Evolutionary conservation across 2,329 filamentous ascomycete species (phyloP).

Genomic region (Beauveria australis): DNA sequence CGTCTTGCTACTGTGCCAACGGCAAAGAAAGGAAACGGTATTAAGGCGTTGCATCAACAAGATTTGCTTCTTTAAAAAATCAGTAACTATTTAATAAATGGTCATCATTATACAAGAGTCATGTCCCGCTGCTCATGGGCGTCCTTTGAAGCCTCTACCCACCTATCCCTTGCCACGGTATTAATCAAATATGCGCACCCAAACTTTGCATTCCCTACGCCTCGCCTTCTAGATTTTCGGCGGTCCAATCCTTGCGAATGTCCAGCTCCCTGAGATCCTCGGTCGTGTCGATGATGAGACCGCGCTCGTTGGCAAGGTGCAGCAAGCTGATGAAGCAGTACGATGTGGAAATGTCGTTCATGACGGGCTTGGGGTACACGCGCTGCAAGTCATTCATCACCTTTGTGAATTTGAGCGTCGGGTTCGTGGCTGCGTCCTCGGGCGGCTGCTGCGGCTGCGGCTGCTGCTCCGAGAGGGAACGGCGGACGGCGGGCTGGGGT

Average conservation of each 20-base stretch:
- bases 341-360: constrained; percentile 92
- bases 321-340: constrained; percentile 89
- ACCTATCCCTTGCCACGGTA: too few species aligned
- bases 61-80: neutral
- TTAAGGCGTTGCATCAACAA: neutral
- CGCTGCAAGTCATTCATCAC: constrained; percentile 83
- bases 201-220: neutral
- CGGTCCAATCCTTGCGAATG: constrained; percentile 55
- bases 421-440: constrained; percentile 34
- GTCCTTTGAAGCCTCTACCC: too few species aligned
- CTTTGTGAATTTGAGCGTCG: constrained; percentile 71
- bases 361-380: constrained; percentile 76
- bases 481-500: neutral
- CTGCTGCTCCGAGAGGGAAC: constrained; percentile 19
- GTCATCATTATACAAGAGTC: neutral
- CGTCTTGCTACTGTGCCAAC: neutral
- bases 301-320: constrained; percentile 89
- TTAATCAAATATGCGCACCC: too few species aligned
- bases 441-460: constrained; percentile 25
- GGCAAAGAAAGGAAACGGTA: neutral
- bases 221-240: constrained; percentile 42
- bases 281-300: constrained; percentile 64
- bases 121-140: too few species aligned
- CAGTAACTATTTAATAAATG: neutral
- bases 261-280: constrained; percentile 50